Conservation (phyloP, 2,329 filamentous ascomycete genomes). For the Acrocalymma vagum region DNA sequence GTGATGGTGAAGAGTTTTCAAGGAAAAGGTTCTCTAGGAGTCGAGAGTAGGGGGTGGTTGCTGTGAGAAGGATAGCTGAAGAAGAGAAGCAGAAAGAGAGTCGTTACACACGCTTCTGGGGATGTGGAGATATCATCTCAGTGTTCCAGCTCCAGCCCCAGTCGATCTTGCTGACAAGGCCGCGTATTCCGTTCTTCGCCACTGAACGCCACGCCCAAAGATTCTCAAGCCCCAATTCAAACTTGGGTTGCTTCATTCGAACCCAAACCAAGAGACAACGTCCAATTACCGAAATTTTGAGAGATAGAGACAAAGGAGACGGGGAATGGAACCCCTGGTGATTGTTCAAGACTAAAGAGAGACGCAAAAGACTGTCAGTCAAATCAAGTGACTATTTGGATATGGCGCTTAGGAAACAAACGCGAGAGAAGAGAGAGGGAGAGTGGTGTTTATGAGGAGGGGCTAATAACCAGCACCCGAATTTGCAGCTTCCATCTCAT, state of each 20-base stretch:
- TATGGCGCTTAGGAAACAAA: conserved; percentile 22
- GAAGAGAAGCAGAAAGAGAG: conserved; percentile 15
- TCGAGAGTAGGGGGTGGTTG: conserved; percentile 5
- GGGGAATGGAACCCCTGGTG: conserved; percentile 21
- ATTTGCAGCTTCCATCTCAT: conserved; percentile 35
- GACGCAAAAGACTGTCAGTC: conserved; percentile 40
- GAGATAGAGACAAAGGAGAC: conserved; percentile 44
- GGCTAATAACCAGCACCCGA: conserved; percentile 36
- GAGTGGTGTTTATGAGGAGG: conserved; percentile 12
- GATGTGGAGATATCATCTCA: conserved; percentile 23
- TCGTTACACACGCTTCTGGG: conserved; percentile 30
- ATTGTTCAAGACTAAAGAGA: conserved; percentile 33
- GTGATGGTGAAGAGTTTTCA: conserved; percentile 11
- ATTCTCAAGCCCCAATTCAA: conserved; percentile 19
- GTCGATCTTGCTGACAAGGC: conserved; percentile 30
- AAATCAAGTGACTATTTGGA: conserved; percentile 31
- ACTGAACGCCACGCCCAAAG: conserved; percentile 34
- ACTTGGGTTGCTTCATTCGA: conserved; percentile 24
- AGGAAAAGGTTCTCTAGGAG: conserved; percentile 3
- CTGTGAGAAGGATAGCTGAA: conserved; percentile 4
- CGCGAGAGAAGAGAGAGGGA: no score
- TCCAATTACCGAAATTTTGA: conserved; percentile 36
- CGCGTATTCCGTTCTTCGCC: conserved; percentile 24
- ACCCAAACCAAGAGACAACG: conserved; percentile 36
- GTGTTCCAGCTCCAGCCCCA: conserved; percentile 38